phyloP scores from a whole-genome alignment of 768 basidiomycete genomes.

The Hericium rajendrae region DNA sequence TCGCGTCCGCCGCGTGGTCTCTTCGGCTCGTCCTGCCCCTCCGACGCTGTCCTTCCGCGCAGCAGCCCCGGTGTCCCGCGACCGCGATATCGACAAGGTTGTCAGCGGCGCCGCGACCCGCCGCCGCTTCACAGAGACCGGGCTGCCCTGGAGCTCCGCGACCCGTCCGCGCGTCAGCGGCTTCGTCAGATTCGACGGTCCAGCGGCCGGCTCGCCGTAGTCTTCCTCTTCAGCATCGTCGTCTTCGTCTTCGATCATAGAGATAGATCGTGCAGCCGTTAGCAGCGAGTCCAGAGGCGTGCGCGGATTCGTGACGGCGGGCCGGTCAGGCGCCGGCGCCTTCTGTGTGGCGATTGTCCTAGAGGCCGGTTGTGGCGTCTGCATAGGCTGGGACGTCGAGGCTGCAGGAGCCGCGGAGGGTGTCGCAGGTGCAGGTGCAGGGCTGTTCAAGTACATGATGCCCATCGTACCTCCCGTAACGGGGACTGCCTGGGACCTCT shows the following conservation, averaged over 20 bases:
- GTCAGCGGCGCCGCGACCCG: constrained; percentile 14
- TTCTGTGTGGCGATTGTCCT: constrained; percentile 1
- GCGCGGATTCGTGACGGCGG: constrained; percentile 22
- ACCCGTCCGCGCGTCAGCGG: constrained; percentile 14
- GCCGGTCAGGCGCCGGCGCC: constrained; percentile 18
- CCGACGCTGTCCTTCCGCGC: background rate
- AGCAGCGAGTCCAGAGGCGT: constrained; percentile 52
- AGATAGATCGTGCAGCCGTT: constrained; percentile 40
- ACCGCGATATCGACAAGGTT: background rate
- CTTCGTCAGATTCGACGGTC: constrained; percentile 9
- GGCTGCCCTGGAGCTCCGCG: constrained; percentile 22
- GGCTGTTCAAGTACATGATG: constrained; percentile 13
- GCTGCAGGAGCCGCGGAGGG: constrained; percentile 4
- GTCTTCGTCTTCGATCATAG: constrained; percentile 36
- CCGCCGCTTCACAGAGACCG: constrained; percentile 29
- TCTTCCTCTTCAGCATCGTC: constrained; percentile 22
- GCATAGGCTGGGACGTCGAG: constrained; percentile 16
- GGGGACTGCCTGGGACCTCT: constrained; percentile 4
- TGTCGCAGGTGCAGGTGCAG: constrained; percentile 3
- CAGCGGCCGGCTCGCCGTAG: constrained; percentile 13
- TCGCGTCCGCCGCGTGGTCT: constrained; percentile 1
- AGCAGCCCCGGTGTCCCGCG: background rate
- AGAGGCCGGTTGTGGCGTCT: constrained; percentile 6
- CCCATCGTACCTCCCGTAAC: constrained; percentile 7
- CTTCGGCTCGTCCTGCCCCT: constrained; percentile 2